Percentiles rank a stretch among this genome's conserved stretches.
Conservation (phyloP, 306 rosid species). For the Ormosia semicastrata region DNA sequence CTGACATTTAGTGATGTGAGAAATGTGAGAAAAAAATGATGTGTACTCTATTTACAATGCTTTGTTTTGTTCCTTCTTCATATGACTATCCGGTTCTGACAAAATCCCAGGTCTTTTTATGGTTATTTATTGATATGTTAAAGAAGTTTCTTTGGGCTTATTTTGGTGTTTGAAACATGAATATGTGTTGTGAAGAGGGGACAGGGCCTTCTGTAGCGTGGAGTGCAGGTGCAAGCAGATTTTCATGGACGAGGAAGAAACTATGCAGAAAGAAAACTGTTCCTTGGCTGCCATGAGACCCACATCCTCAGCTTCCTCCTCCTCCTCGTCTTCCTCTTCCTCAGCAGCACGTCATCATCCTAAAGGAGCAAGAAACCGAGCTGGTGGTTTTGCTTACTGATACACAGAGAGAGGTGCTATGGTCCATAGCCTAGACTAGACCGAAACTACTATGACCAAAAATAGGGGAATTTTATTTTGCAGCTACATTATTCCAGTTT, state of each 20-base stretch:
- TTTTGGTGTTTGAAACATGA: neutral
- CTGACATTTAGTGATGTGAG: too few species aligned
- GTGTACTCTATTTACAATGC: neutral
- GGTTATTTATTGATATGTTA: neutral
- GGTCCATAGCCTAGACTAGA: neutral
- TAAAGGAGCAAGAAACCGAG: slow-evolving; percentile 45
- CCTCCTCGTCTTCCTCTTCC: slow-evolving; percentile 38
- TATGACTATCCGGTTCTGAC: neutral
- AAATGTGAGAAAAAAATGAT: too few species aligned
- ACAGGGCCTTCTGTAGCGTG: slow-evolving; percentile 81
- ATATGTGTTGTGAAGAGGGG: slow-evolving; percentile 59
- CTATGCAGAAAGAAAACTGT: slow-evolving; percentile 48
- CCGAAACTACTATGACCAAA: neutral
- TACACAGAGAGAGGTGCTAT: neutral
- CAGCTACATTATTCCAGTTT: slow-evolving; percentile 24
- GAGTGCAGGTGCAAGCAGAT: slow-evolving; percentile 92
- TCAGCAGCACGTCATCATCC: slow-evolving; percentile 35
- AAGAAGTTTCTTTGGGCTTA: neutral
- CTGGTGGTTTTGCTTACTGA: slow-evolving; percentile 57
- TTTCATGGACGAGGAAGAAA: slow-evolving; percentile 86
- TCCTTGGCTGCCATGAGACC: slow-evolving; percentile 49
- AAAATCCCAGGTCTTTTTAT: neutral
- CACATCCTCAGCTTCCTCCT: slow-evolving; percentile 7
- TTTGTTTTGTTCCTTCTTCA: neutral
- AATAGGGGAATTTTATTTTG: slow-evolving; percentile 1